Conservation (phyloP, 805 yeast genomes). For the Lachancea fermentati region DNA sequence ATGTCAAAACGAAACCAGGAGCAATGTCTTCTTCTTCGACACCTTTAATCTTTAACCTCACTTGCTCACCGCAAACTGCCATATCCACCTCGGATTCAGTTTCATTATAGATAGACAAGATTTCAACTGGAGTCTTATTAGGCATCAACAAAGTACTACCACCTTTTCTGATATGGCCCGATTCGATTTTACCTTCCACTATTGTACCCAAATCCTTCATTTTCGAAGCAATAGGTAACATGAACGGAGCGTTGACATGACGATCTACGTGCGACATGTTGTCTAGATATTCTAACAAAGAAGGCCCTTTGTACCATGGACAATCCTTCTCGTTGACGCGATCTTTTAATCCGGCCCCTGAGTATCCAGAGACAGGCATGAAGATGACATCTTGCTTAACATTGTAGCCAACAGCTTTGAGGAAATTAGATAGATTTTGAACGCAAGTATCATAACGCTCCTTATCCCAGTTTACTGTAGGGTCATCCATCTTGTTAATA, state of each 20-base stretch:
- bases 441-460: conserved; percentile 96
- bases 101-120: conserved; percentile 83
- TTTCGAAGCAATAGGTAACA: conserved; percentile 92
- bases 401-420: conserved; percentile 85
- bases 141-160: conserved; percentile 84
- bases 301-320: conserved; percentile 94
- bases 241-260: conserved; percentile 89
- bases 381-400: conserved; percentile 75
- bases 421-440: conserved; percentile 65
- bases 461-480: conserved; percentile 93
- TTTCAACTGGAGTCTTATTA: conserved; percentile 76
- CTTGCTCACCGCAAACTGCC: conserved; percentile 96
- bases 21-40: conserved; percentile 95
- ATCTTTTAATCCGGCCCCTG: conserved; percentile 94
- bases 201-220: conserved; percentile 96
- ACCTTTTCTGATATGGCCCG: conserved; percentile 86
- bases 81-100: conserved; percentile 89
- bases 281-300: conserved; percentile 87
- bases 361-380: conserved; percentile 98
- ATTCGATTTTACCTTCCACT: conserved; percentile 97
- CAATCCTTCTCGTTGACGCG: conserved; percentile 64
- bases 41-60: conserved; percentile 86
- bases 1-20: conserved; percentile 86
- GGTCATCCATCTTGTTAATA: conserved; percentile 98
- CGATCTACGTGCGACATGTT: conserved; percentile 75